A percentile compares a stretch with the other conserved stretches of the same genome.
Evolutionary conservation across 192 early-diverging fungal genomes (phyloP).

Genomic region (Glomus cerebriforme): DNA sequence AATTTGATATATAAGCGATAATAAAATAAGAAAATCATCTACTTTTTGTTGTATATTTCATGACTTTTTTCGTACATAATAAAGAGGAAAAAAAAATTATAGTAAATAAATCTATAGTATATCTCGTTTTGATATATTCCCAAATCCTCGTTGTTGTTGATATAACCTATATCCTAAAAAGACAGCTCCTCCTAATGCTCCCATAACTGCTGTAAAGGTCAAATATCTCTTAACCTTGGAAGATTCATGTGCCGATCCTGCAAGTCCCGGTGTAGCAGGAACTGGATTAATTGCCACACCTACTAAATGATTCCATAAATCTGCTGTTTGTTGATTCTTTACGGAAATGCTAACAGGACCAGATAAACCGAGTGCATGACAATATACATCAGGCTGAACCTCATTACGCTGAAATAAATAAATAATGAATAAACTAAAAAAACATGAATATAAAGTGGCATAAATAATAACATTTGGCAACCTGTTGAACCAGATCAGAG

Average conservation of each 20-base stretch:
- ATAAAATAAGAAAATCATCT: background rate
- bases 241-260: slow-evolving; percentile 37
- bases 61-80: background rate
- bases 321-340: slow-evolving; percentile 80
- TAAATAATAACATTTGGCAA: slow-evolving; percentile 8
- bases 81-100: background rate
- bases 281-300: slow-evolving; percentile 82
- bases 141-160: slow-evolving; percentile 36
- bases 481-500: slow-evolving; percentile 81
- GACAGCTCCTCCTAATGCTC: slow-evolving; percentile 40
- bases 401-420: slow-evolving; percentile 57
- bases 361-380: slow-evolving; percentile 78
- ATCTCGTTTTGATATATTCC: slow-evolving; percentile 7
- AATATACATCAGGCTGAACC: slow-evolving; percentile 92
- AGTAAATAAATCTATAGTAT: slow-evolving; percentile 13
- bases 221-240: slow-evolving; percentile 39
- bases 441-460: background rate
- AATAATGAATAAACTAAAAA: background rate
- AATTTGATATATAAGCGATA: background rate
- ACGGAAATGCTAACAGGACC: slow-evolving; percentile 93
- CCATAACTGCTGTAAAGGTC: slow-evolving; percentile 42
- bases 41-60: background rate
- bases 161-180: slow-evolving; percentile 42
- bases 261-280: slow-evolving; percentile 43
- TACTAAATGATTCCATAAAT: slow-evolving; percentile 85